These are phyloP conservation scores for Suhomyces chickasaworum DNA, from an alignment of 1,139 yeast genomes.

Conservation along the genomic window DNA sequence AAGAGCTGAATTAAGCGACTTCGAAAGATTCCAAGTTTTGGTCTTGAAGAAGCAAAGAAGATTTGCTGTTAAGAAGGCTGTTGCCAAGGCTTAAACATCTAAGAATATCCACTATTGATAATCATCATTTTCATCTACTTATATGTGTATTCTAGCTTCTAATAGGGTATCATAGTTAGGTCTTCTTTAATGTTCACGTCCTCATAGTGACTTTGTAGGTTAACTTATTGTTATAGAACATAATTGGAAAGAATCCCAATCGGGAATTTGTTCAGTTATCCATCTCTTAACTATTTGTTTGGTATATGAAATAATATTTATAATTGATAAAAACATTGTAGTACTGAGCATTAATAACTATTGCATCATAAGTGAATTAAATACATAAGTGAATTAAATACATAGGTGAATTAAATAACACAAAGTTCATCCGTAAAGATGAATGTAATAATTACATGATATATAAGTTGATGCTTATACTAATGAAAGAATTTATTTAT, in stretches of 20 bases:
- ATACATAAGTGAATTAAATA: too few relatives aligned
- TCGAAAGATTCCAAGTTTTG: slow-evolving; percentile 99
- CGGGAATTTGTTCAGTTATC: too few relatives aligned
- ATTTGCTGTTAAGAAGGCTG: slow-evolving; percentile 83
- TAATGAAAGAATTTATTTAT: too few relatives aligned
- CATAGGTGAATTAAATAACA: too few relatives aligned
- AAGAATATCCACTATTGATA: slow-evolving; percentile 23
- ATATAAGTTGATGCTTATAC: too few relatives aligned
- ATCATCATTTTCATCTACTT: slow-evolving; percentile 21
- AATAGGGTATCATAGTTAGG: slow-evolving; percentile 35
- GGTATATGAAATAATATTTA: neutral
- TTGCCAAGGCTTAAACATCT: slow-evolving; percentile 32
- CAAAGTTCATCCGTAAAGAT: too few relatives aligned
- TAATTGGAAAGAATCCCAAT: too few relatives aligned
- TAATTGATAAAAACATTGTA: too few relatives aligned
- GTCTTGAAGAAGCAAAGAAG: slow-evolving; percentile 97
- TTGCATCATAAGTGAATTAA: too few relatives aligned
- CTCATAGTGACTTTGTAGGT: slow-evolving; percentile 5
- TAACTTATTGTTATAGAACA: too few relatives aligned
- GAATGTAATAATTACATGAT: too few relatives aligned
- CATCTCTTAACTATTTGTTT: neutral
- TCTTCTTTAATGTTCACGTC: slow-evolving; percentile 37
- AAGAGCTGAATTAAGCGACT: slow-evolving; percentile 91
- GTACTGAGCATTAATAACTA: too few relatives aligned
- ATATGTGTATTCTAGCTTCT: slow-evolving; percentile 35